Percentiles rank a stretch among this genome's conserved stretches.
Evolutionary conservation across 495 filamentous ascomycete genomes (phyloP).

Genomic region (Xylaria intraflava): DNA sequence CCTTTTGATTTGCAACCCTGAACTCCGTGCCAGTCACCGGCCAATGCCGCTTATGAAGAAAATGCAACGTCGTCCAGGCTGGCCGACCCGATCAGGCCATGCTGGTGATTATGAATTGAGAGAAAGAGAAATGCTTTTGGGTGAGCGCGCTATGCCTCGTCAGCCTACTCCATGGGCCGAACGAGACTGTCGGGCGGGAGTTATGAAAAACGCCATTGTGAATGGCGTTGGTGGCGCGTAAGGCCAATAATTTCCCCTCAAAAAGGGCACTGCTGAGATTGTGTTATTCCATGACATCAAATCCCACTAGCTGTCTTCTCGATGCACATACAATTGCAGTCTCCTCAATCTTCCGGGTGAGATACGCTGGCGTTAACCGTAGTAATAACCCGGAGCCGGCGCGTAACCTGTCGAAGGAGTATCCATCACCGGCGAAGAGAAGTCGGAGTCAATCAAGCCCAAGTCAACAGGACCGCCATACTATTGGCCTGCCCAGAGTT

Average conservation of each 20-base stretch:
- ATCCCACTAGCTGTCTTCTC: neutral
- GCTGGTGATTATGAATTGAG: conserved; percentile 11
- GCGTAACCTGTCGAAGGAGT: neutral
- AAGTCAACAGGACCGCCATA: conserved; percentile 11
- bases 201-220: neutral
- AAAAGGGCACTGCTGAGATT: neutral
- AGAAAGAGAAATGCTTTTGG: neutral
- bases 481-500: conserved; percentile 30
- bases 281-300: neutral
- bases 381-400: neutral
- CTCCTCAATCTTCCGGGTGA: neutral
- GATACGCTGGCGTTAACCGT: neutral
- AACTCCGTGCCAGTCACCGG: conserved; percentile 12
- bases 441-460: conserved; percentile 4
- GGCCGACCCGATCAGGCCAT: conserved; percentile 19
- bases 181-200: neutral
- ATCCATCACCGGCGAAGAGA: neutral
- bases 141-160: neutral
- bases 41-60: conserved; percentile 15
- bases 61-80: conserved; percentile 17
- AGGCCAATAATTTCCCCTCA: neutral
- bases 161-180: neutral
- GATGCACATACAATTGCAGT: neutral
- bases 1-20: conserved; percentile 7
- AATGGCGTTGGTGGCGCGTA: neutral